Conservation (phyloP, 345 rosid species). For the Acer yangbiense region DNA sequence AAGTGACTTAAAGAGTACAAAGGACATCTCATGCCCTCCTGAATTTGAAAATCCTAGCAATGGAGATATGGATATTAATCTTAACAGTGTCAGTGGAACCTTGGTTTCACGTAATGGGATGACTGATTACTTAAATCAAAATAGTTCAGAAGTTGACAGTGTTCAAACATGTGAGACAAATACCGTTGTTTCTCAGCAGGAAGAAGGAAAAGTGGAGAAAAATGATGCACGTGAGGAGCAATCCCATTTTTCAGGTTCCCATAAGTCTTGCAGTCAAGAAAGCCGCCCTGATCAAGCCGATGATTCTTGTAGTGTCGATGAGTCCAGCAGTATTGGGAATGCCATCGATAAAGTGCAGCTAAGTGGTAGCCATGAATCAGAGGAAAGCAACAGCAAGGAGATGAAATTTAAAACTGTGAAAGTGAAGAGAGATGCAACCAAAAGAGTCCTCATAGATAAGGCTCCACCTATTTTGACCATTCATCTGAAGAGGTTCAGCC, state of each 20-base stretch:
- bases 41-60: slow-evolving; percentile 33
- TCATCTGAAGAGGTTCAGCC: slow-evolving; percentile 94
- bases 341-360: slow-evolving; percentile 27
- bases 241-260: slow-evolving; percentile 28
- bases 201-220: slow-evolving; percentile 23
- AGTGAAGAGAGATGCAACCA: slow-evolving; percentile 92
- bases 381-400: slow-evolving; percentile 47
- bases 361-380: slow-evolving; percentile 40
- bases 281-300: slow-evolving; percentile 32
- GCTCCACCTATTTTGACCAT: slow-evolving; percentile 81
- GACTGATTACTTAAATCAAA: slow-evolving; percentile 27
- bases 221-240: slow-evolving; percentile 25
- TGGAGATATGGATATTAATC: slow-evolving; percentile 31
- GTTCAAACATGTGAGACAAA: slow-evolving; percentile 23
- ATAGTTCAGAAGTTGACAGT: slow-evolving; percentile 28
- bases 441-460: slow-evolving; percentile 74
- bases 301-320: slow-evolving; percentile 36
- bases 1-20: slow-evolving; percentile 20
- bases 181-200: slow-evolving; percentile 18
- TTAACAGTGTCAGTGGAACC: slow-evolving; percentile 22
- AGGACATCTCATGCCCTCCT: slow-evolving; percentile 15
- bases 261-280: slow-evolving; percentile 35
- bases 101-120: slow-evolving; percentile 27
- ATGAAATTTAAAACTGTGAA: slow-evolving; percentile 40
- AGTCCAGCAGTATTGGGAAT: slow-evolving; percentile 26